Base-by-base conservation (phyloP, 768 basidiomycete species). In the Leccinum arenicola region DNA sequence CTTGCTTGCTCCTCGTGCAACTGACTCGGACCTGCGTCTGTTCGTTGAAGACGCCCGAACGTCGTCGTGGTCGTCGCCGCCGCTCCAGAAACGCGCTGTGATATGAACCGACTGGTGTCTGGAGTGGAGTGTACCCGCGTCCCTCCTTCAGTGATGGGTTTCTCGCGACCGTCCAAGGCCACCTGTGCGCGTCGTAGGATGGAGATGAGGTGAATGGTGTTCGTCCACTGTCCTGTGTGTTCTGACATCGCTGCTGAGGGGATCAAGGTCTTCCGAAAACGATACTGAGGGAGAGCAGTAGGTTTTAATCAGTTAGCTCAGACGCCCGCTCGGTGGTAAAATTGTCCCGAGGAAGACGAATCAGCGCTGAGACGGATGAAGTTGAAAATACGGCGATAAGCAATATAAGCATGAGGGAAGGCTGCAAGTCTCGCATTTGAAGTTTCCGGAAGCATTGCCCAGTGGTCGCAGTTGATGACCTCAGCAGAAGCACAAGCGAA, bases 121-220 rank as follows among this genome's bases (percentile, higher is more conserved):
- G 45, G 59, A 25, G 6, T 14, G 6, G 14, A 14, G 6, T 36
- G 14, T 17, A 38, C 38, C 15, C 8, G 17, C 8, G 38, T 8
- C 38, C 17, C 38, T 38, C 23, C 15, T 38, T 38, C 38, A 17
- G 17, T 38, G 15, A 15, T 61, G 29, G 66, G 68, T 29, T 72
- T 68, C 40, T 69, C 67, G 21, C 70, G 71, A 60, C 68, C 70
- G n/a, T 70, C 23, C 23, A 25, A 58, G 50, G 80, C 60, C 54
- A 69, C 73, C 12, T 70, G 71, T 2, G 79, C 78, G n/a, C 80
- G 73, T 52, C 69, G 74, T 4, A 81, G 65, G 31, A 70, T 58
- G 15, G 23, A 25, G 23, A 4, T 25, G 23, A 25, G 23, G 23
- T 14, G 2, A 43, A 48, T 23, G 19, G 52, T 50, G 54, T 55